Conservation (phyloP, 2,329 filamentous ascomycete genomes). For the Colletotrichum godetiae region DNA sequence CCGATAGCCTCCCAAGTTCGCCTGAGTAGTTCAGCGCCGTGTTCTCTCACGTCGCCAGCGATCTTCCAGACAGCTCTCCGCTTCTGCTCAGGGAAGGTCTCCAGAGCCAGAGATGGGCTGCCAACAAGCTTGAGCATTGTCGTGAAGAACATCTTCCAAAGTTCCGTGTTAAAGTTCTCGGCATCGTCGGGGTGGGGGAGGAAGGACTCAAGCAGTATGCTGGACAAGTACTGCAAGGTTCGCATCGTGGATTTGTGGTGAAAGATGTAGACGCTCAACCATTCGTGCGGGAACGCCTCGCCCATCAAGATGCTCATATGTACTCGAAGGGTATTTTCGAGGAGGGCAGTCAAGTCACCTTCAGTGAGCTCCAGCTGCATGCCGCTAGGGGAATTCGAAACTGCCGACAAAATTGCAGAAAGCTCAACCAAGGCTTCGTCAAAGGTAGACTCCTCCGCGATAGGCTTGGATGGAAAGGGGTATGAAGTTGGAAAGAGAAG, state of each 20-base stretch:
- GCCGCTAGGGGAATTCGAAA: slow-evolving; percentile 79
- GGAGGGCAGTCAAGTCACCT: slow-evolving; percentile 78
- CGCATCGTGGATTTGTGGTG: slow-evolving; percentile 92
- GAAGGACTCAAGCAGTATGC: slow-evolving; percentile 83
- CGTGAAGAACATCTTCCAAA: slow-evolving; percentile 95
- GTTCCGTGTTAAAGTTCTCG: slow-evolving; percentile 89
- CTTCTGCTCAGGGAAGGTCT: slow-evolving; percentile 98
- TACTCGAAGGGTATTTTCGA: slow-evolving; percentile 84
- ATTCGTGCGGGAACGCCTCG: slow-evolving; percentile 87
- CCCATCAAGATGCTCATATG: slow-evolving; percentile 90
- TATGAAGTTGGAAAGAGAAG: slow-evolving; percentile 91
- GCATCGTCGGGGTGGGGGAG: slow-evolving; percentile 91
- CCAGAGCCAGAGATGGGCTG: slow-evolving; percentile 87
- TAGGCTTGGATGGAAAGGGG: slow-evolving; percentile 82
- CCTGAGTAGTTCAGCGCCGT: slow-evolving; percentile 86
- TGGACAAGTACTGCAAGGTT: slow-evolving; percentile 83
- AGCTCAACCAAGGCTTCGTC: slow-evolving; percentile 92
- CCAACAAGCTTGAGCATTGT: slow-evolving; percentile 90
- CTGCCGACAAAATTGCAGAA: slow-evolving; percentile 84
- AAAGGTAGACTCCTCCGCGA: slow-evolving; percentile 71
- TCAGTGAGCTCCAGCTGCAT: slow-evolving; percentile 81
- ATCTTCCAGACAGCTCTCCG: slow-evolving; percentile 98
- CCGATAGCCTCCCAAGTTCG: slow-evolving; percentile 95
- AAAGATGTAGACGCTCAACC: slow-evolving; percentile 94
- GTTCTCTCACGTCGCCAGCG: slow-evolving; percentile 92